Conservation (phyloP, 352 stramenopile species). For the Blastocystis sp. region DNA sequence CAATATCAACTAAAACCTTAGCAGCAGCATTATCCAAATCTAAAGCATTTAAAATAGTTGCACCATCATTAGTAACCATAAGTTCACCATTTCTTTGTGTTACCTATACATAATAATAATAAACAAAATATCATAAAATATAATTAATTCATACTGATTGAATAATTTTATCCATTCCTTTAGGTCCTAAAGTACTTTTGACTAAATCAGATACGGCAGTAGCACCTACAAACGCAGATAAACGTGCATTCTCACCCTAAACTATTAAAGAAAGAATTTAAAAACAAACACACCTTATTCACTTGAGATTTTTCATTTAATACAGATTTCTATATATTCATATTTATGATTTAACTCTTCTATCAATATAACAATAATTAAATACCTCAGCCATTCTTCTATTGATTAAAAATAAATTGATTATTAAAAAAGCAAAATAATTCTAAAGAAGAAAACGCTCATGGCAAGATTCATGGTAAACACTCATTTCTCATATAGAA, state of each 20-base stretch:
- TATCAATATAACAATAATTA: too few species aligned
- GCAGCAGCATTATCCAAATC: conserved; percentile 92
- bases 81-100: conserved; percentile 13
- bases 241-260: conserved; percentile 87
- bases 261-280: not conserved
- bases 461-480: too few species aligned
- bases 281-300: conserved; percentile 23
- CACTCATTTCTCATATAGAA: too few species aligned
- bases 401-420: too few species aligned
- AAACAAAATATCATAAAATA: not conserved
- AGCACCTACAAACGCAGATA: conserved; percentile 91
- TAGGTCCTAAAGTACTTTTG: conserved; percentile 95
- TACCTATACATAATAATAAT: not conserved
- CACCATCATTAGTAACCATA: conserved; percentile 81
- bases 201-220: conserved; percentile 98
- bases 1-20: conserved; percentile 95
- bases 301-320: conserved; percentile 37
- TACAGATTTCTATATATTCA: conserved; percentile 38
- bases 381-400: too few species aligned
- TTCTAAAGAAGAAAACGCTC: too few species aligned
- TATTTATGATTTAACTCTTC: too few species aligned
- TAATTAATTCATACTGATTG: conserved; percentile 57
- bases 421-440: too few species aligned
- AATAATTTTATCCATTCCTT: conserved; percentile 99
- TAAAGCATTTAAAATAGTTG: conserved; percentile 85